Conservation (phyloP, 176 grass and related monocot genomes). For the Triticum dicoccoides region DNA sequence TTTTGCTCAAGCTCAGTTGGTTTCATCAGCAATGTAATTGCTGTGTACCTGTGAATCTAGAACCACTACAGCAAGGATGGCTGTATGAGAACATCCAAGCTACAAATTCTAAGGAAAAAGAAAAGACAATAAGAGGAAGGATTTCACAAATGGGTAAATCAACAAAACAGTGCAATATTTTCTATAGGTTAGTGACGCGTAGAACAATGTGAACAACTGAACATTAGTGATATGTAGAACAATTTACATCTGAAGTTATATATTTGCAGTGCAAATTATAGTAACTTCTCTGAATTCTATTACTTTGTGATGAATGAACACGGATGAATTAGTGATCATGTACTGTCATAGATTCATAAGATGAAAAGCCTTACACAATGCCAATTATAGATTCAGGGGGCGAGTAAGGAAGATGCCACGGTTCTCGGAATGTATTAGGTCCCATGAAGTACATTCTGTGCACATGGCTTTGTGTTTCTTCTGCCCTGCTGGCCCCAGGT, state of each 20-base stretch:
- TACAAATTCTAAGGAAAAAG: neutral
- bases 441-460: slow-evolving; percentile 99
- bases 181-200: neutral
- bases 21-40: neutral
- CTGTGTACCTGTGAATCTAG: neutral
- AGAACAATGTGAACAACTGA: neutral
- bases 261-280: slow-evolving; percentile 12
- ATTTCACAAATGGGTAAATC: neutral
- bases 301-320: slow-evolving; percentile 16
- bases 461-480: slow-evolving; percentile 96
- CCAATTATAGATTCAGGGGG: slow-evolving; percentile 96
- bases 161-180: neutral
- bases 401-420: slow-evolving; percentile 98
- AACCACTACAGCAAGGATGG: neutral
- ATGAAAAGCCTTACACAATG: slow-evolving; percentile 79
- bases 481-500: slow-evolving; percentile 85
- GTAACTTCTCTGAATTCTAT: neutral
- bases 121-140: neutral
- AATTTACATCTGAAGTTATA: neutral
- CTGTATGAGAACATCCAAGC: slow-evolving; percentile 1
- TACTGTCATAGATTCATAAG: slow-evolving; percentile 5
- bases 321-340: neutral
- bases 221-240: neutral
- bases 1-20: neutral
- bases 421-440: slow-evolving; percentile 94